Evolutionary conservation across 495 filamentous ascomycete species (phyloP).

Genomic region (Tuber brumale): DNA sequence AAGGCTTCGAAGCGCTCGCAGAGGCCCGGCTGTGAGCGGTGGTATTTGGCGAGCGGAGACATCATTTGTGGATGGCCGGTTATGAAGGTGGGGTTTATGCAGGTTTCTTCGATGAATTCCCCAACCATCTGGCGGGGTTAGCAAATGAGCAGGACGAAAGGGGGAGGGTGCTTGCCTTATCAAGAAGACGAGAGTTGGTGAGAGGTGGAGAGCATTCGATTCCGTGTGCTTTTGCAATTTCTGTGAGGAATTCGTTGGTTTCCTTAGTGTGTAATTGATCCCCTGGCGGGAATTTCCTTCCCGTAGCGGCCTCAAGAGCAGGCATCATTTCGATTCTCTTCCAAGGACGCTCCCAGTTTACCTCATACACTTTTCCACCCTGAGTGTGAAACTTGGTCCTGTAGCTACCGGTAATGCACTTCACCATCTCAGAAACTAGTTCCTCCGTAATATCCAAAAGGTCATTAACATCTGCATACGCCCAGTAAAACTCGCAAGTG

Average conservation of each 20-base stretch:
- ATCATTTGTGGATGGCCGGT: conserved; percentile 92
- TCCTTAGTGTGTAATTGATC: conserved; percentile 84
- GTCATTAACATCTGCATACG: conserved; percentile 88
- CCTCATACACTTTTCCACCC: conserved; percentile 70
- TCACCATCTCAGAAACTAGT: conserved; percentile 83
- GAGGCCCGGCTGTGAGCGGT: conserved; percentile 71
- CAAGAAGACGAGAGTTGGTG: conserved; percentile 95
- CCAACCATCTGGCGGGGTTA: conserved; percentile 57
- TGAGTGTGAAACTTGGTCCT: conserved; percentile 77
- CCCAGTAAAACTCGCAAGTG: conserved; percentile 94
- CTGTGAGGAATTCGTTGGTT: conserved; percentile 78
- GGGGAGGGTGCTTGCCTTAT: conserved; percentile 52
- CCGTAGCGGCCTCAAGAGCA: conserved; percentile 77
- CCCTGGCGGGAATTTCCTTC: conserved; percentile 85
- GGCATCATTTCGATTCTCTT: conserved; percentile 94
- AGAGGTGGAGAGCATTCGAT: conserved; percentile 83
- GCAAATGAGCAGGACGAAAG: neutral
- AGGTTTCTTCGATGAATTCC: conserved; percentile 90
- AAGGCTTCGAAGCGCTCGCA: conserved; percentile 98
- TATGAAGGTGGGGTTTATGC: conserved; percentile 95
- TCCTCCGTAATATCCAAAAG: conserved; percentile 92
- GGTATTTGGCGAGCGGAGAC: conserved; percentile 94
- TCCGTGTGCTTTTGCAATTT: conserved; percentile 75
- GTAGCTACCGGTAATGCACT: conserved; percentile 77
- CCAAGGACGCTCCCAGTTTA: conserved; percentile 97